A percentile compares a stretch with the other conserved stretches of the same genome.
These are phyloP conservation scores for Cystobasidium pallidum DNA, from an alignment of 1,284 basidiomycete genomes.

Conservation along the genomic window DNA sequence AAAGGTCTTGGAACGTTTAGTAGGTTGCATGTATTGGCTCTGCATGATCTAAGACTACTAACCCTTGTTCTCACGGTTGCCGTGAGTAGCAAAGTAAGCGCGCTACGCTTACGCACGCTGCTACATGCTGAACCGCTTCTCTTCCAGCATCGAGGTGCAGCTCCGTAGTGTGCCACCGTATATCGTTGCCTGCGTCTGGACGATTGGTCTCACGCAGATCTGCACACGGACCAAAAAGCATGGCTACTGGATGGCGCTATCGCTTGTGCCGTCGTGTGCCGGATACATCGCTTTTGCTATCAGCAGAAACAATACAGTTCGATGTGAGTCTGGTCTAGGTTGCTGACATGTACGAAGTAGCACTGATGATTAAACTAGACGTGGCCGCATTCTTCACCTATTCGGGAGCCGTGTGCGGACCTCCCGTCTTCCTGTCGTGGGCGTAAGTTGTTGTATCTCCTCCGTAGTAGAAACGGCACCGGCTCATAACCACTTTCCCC, in stretches of 20 bases:
- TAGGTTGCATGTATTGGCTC: no score
- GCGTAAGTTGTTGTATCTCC: constrained; percentile 41
- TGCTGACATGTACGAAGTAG: no score
- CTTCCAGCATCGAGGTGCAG: constrained; percentile 14
- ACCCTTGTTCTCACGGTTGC: no score
- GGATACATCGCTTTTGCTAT: constrained; percentile 49
- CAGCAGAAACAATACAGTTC: neutral
- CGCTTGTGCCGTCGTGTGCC: constrained; percentile 36
- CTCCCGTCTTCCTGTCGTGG: constrained; percentile 40
- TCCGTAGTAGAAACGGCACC: no score
- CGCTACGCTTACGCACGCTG: no score
- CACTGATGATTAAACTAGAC: no score
- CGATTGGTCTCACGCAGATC: constrained; percentile 28
- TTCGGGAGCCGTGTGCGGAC: neutral
- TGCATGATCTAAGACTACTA: no score
- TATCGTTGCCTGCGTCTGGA: constrained; percentile 45
- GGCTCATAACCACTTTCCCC: neutral
- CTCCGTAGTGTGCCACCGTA: constrained; percentile 46
- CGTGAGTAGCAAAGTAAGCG: no score
- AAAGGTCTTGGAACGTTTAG: no score
- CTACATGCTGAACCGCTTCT: no score
- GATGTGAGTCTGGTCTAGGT: no score
- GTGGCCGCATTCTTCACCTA: constrained; percentile 1
- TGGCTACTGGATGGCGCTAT: constrained; percentile 44
- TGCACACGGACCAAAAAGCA: constrained; percentile 42